phyloP scores from a whole-genome alignment of 116 monocot species.

The Trichopus zeylanicus region DNA sequence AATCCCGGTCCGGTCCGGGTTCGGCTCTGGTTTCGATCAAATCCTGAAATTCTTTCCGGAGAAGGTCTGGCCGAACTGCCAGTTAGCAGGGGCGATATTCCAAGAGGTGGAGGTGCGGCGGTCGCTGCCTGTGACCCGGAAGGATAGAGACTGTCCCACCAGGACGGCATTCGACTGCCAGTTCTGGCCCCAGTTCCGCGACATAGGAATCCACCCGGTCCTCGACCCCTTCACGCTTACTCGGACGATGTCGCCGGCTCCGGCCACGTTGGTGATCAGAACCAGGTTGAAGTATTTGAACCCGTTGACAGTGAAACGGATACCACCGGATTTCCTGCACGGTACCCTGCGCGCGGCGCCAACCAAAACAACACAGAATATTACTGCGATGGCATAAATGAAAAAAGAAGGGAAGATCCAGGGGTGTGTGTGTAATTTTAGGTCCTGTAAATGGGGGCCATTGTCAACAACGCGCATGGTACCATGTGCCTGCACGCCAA shows the following conservation, averaged over 20 bases:
- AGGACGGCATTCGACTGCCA: slow-evolving; percentile 75
- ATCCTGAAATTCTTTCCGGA: slow-evolving; percentile 72
- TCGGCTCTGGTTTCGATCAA: slow-evolving; percentile 9
- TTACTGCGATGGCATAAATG: background rate
- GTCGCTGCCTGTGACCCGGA: slow-evolving; percentile 72
- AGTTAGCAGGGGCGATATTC: slow-evolving; percentile 51
- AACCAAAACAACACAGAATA: too few species aligned
- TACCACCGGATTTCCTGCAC: slow-evolving; percentile 58
- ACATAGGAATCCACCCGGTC: slow-evolving; percentile 70
- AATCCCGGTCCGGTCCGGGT: too few species aligned
- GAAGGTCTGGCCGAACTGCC: slow-evolving; percentile 89
- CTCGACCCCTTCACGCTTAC: slow-evolving; percentile 58
- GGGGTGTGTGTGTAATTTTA: background rate
- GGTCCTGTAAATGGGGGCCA: too few species aligned
- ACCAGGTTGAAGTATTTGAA: slow-evolving; percentile 80
- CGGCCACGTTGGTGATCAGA: slow-evolving; percentile 80
- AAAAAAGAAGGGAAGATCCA: background rate
- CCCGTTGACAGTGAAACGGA: slow-evolving; percentile 80
- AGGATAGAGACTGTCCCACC: slow-evolving; percentile 64
- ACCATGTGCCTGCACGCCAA: too few species aligned
- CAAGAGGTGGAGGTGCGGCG: slow-evolving; percentile 70
- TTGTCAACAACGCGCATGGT: too few species aligned
- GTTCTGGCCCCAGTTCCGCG: slow-evolving; percentile 87
- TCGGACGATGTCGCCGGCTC: slow-evolving; percentile 54
- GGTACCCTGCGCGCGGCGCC: slow-evolving; percentile 40